Percentiles rank a stretch among this genome's conserved stretches.
Evolutionary conservation across 768 basidiomycete species (phyloP).

Genomic region (Coprinellus micaceus): DNA sequence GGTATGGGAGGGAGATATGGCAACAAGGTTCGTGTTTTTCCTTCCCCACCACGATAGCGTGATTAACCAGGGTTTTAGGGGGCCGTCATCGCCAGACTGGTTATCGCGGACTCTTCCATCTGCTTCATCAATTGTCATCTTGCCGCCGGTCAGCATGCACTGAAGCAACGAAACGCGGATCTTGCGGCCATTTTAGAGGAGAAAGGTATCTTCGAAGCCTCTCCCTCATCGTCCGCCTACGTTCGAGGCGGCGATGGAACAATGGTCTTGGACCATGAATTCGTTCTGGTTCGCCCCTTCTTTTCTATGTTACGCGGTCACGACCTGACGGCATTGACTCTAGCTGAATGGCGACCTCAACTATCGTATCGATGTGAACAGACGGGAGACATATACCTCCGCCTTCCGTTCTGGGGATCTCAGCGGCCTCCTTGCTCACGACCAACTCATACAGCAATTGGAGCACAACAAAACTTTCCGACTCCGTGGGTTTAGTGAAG

Average conservation of each 20-base stretch:
- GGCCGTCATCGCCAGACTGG: conserved; percentile 84
- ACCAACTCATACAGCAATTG: conserved; percentile 90
- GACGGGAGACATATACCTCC: conserved; percentile 73
- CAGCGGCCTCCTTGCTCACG: conserved; percentile 61
- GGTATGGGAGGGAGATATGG: conserved; percentile 93
- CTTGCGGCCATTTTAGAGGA: conserved; percentile 85
- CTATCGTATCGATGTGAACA: conserved; percentile 90
- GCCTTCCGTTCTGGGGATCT: conserved; percentile 68
- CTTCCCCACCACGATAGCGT: too few species aligned
- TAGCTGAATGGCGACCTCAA: conserved; percentile 94
- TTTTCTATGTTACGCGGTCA: neutral
- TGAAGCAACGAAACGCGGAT: conserved; percentile 82
- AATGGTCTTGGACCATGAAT: conserved; percentile 92
- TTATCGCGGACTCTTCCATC: conserved; percentile 87
- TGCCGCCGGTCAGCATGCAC: conserved; percentile 88
- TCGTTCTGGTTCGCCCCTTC: conserved; percentile 68
- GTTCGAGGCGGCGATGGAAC: conserved; percentile 91
- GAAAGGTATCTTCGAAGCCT: conserved; percentile 57
- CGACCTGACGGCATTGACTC: conserved; percentile 2
- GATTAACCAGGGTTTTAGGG: conserved; percentile 59
- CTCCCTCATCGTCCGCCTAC: conserved; percentile 62
- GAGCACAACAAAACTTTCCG: conserved; percentile 85
- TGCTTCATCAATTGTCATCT: conserved; percentile 98
- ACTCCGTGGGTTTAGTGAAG: conserved; percentile 78
- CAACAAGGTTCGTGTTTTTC: conserved; percentile 69